Evolutionary conservation across 2,329 filamentous ascomycete species (phyloP).

Genomic region (Verticillium dahliae): DNA sequence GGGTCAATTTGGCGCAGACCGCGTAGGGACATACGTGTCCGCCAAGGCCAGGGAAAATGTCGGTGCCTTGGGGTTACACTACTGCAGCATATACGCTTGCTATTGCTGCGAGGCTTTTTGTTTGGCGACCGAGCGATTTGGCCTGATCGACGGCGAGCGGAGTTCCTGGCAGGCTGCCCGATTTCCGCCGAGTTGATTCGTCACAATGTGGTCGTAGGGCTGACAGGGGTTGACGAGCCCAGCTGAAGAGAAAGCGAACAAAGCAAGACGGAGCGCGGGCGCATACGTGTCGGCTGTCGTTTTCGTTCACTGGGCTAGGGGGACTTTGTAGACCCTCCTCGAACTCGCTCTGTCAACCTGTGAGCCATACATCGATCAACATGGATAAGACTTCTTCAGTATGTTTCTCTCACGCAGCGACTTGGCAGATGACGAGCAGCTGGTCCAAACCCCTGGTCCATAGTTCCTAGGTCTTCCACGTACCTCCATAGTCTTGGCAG

Average conservation of each 20-base stretch:
- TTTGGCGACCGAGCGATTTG: constrained; percentile 1
- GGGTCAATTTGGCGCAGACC: not conserved
- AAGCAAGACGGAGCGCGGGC: not conserved
- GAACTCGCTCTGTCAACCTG: not conserved
- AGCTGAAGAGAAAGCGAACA: not conserved
- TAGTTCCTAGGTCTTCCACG: not conserved
- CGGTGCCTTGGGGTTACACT: constrained; percentile 10
- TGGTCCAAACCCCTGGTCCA: not conserved
- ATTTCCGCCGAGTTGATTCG: constrained; percentile 9
- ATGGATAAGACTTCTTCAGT: not conserved
- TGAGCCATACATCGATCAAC: not conserved
- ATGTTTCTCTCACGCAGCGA: not conserved
- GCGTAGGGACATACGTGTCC: not conserved
- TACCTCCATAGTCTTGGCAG: not conserved
- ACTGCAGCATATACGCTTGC: not conserved
- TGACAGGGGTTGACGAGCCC: constrained; percentile 1
- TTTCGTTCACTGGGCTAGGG: not conserved
- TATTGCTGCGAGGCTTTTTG: not conserved
- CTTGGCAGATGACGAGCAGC: not conserved
- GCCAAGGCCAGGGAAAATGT: constrained; percentile 2
- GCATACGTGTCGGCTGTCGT: not conserved
- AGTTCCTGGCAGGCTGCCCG: constrained; percentile 10
- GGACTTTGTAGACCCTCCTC: not conserved
- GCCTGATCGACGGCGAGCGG: constrained; percentile 6
- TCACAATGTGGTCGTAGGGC: constrained; percentile 3